Percentiles rank a stretch among this genome's conserved stretches.
These are phyloP conservation scores for Diaporthe capsici DNA, from an alignment of 2,329 filamentous ascomycete species.

Conservation along the genomic window DNA sequence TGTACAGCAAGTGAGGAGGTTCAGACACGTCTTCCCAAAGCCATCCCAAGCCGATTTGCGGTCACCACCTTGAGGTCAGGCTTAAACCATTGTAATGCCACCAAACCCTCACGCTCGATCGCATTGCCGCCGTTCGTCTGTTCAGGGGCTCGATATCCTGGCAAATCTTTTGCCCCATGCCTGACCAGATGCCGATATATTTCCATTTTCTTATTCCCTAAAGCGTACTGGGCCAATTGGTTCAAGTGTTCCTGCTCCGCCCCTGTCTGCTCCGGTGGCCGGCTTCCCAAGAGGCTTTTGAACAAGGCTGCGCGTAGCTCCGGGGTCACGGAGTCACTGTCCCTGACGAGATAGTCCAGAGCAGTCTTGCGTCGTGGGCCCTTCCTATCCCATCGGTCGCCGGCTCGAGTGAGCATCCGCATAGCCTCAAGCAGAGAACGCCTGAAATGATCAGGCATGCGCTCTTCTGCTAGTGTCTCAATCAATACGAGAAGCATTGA, in stretches of 20 bases:
- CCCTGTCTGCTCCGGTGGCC: not conserved
- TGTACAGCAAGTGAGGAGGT: too few relatives aligned
- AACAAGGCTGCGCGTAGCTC: not conserved
- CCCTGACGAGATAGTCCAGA: not conserved
- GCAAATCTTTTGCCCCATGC: not conserved
- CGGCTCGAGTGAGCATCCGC: not conserved
- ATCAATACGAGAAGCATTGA: not conserved
- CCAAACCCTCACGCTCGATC: not conserved
- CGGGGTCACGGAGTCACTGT: not conserved
- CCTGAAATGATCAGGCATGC: not conserved
- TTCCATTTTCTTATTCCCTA: not conserved
- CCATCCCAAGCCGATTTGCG: not conserved
- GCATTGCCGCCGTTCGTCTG: not conserved
- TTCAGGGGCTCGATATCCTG: not conserved
- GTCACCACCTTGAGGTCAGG: not conserved
- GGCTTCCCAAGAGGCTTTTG: not conserved
- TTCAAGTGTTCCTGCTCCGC: not conserved
- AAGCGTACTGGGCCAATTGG: not conserved
- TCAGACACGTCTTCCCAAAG: not conserved
- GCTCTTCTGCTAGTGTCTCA: not conserved
- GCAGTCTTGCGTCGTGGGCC: not conserved
- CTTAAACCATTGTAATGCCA: not conserved
- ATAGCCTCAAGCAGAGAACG: not conserved
- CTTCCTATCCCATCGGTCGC: not conserved
- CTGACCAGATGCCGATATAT: not conserved